These are phyloP conservation scores for Starmerella bombicola DNA, from an alignment of 805 yeast species.

Conservation along the genomic window DNA sequence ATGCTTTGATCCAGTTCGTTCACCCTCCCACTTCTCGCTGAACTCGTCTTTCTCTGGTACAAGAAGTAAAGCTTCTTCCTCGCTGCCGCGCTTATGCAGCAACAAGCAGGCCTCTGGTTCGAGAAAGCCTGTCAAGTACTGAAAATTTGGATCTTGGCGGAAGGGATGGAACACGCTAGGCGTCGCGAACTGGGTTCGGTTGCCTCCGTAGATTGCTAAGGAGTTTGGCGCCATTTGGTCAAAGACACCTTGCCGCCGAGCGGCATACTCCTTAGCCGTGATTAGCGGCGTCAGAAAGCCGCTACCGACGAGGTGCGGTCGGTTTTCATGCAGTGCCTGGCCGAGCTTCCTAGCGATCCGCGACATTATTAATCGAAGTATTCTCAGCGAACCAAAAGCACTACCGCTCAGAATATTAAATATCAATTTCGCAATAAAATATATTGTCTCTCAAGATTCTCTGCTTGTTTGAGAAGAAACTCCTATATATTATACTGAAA, in stretches of 20 bases:
- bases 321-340: conserved; percentile 76
- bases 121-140: conserved; percentile 80
- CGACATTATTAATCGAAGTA: too few species aligned
- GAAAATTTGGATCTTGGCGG: conserved; percentile 83
- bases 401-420: too few species aligned
- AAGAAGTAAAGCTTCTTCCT: conserved; percentile 42
- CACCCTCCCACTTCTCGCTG: conserved; percentile 92
- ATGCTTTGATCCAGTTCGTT: conserved; percentile 73
- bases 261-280: conserved; percentile 65
- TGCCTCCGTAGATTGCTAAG: conserved; percentile 64
- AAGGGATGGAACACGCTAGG: conserved; percentile 87
- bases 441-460: too few species aligned
- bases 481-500: too few species aligned
- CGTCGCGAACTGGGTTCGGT: conserved; percentile 61
- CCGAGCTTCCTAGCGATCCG: conserved; percentile 33
- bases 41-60: conserved; percentile 72
- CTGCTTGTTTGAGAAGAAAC: too few species aligned
- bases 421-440: too few species aligned
- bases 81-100: conserved; percentile 36
- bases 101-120: conserved; percentile 68
- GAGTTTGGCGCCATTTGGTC: conserved; percentile 47
- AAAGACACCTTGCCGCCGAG: conserved; percentile 53
- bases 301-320: conserved; percentile 57
- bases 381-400: too few species aligned
- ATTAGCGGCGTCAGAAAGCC: conserved; percentile 88